Conservation (phyloP, 2,329 filamentous ascomycete species). For the Zymoseptoria passerinii region DNA sequence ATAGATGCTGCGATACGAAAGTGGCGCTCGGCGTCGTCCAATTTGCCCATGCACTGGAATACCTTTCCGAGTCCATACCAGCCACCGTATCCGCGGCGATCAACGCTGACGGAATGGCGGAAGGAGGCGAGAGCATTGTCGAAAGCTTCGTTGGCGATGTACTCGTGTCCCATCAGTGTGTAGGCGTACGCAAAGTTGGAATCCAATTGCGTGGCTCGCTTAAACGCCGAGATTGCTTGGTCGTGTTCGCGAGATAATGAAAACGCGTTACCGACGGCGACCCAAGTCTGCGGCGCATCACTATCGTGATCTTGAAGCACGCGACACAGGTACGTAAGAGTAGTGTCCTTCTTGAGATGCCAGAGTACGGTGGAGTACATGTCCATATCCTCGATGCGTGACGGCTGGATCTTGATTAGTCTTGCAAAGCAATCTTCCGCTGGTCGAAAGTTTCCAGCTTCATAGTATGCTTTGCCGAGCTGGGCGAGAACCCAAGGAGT, state of each 20-base stretch:
- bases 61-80: constrained; percentile 81
- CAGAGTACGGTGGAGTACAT: constrained; percentile 98
- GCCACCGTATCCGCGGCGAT: constrained; percentile 91
- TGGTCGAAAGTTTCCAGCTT: constrained; percentile 76
- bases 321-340: constrained; percentile 85
- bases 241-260: constrained; percentile 89
- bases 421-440: constrained; percentile 79
- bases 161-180: constrained; percentile 91
- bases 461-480: constrained; percentile 83
- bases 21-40: constrained; percentile 79
- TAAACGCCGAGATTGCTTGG: constrained; percentile 89
- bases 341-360: constrained; percentile 87
- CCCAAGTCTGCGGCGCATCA: constrained; percentile 91
- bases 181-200: constrained; percentile 91
- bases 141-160: constrained; percentile 92
- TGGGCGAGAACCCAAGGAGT: constrained; percentile 91
- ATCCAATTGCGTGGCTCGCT: constrained; percentile 82
- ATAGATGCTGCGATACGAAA: constrained; percentile 81
- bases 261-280: constrained; percentile 88
- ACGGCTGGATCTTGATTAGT: constrained; percentile 70
- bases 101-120: constrained; percentile 73
- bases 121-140: constrained; percentile 88
- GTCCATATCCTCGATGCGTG: constrained; percentile 88
- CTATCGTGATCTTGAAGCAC: constrained; percentile 81
- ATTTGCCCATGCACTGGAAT: constrained; percentile 44